Conservation (phyloP, 345 rosid species). For the Arabidopsis suecica region DNA sequence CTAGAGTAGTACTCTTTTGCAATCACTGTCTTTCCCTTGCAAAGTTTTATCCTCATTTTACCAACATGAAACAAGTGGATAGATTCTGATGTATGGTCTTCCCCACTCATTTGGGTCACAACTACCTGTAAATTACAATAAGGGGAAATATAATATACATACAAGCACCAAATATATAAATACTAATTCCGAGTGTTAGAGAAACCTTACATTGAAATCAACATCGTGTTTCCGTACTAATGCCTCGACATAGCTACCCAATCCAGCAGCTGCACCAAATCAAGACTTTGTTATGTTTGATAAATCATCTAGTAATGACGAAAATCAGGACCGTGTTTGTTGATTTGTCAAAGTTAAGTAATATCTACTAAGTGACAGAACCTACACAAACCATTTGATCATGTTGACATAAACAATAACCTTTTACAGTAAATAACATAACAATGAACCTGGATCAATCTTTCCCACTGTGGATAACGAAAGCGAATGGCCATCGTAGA, state of each 20-base stretch:
- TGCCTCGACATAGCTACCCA: conserved; percentile 96
- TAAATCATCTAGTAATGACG: conserved; percentile 1
- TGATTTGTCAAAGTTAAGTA: background rate
- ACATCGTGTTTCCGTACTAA: conserved; percentile 89
- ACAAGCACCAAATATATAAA: background rate
- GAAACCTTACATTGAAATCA: conserved; percentile 74
- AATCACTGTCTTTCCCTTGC: conserved; percentile 70
- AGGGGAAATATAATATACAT: background rate
- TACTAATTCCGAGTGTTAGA: background rate
- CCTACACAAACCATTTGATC: conserved; percentile 5
- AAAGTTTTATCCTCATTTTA: conserved; percentile 95
- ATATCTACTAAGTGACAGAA: conserved; percentile 7
- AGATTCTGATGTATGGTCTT: conserved; percentile 71
- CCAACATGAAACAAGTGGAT: conserved; percentile 89
- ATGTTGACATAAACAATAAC: conserved; percentile 27
- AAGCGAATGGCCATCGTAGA: conserved; percentile 55
- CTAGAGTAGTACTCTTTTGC: conserved; percentile 90
- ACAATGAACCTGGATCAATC: conserved; percentile 78
- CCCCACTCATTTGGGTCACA: conserved; percentile 79
- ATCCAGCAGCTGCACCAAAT: conserved; percentile 80
- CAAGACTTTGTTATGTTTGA: conserved; percentile 26
- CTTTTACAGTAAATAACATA: conserved; percentile 24
- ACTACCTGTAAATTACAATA: conserved; percentile 60
- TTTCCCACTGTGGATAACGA: conserved; percentile 69
- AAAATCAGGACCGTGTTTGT: background rate